A percentile compares a stretch with the other conserved stretches of the same genome.
Evolutionary conservation across 345 rosid species (phyloP).

Genomic region (Iberis pinnata): DNA sequence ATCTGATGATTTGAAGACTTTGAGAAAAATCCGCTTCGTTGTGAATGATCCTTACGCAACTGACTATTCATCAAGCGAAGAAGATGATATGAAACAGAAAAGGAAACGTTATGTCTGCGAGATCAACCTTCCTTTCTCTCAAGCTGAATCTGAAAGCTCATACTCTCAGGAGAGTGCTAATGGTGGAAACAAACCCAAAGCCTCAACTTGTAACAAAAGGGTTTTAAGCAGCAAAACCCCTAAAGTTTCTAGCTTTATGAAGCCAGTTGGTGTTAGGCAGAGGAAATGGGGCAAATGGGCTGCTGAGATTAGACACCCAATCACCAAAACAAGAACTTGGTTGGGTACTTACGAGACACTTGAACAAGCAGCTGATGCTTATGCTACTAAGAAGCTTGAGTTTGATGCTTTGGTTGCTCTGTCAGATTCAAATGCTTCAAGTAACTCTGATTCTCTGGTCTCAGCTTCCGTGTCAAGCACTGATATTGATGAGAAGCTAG

Average conservation of each 20-base stretch:
- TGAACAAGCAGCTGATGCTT: slow-evolving; percentile 85
- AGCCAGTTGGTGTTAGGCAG: slow-evolving; percentile 68
- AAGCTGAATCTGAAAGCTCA: slow-evolving; percentile 40
- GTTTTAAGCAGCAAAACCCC: slow-evolving; percentile 29
- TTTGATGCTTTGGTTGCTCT: slow-evolving; percentile 42
- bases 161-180: slow-evolving; percentile 54
- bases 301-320: slow-evolving; percentile 88
- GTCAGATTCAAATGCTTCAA: slow-evolving; percentile 8
- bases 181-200: slow-evolving; percentile 29
- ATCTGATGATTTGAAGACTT: slow-evolving; percentile 26
- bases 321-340: slow-evolving; percentile 64
- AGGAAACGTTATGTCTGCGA: slow-evolving; percentile 54
- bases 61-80: slow-evolving; percentile 76
- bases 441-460: slow-evolving; percentile 19
- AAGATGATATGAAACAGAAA: slow-evolving; percentile 49
- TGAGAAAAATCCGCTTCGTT: slow-evolving; percentile 59
- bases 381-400: slow-evolving; percentile 60
- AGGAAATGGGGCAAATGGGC: slow-evolving; percentile 99
- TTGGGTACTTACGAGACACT: slow-evolving; percentile 77
- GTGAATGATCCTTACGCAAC: slow-evolving; percentile 87
- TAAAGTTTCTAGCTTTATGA: background rate
- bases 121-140: slow-evolving; percentile 41
- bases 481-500: slow-evolving; percentile 9
- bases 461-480: slow-evolving; percentile 30
- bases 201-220: slow-evolving; percentile 18